Conservation (phyloP, 2,329 filamentous ascomycete genomes). For the Aspergillus cejpii region DNA sequence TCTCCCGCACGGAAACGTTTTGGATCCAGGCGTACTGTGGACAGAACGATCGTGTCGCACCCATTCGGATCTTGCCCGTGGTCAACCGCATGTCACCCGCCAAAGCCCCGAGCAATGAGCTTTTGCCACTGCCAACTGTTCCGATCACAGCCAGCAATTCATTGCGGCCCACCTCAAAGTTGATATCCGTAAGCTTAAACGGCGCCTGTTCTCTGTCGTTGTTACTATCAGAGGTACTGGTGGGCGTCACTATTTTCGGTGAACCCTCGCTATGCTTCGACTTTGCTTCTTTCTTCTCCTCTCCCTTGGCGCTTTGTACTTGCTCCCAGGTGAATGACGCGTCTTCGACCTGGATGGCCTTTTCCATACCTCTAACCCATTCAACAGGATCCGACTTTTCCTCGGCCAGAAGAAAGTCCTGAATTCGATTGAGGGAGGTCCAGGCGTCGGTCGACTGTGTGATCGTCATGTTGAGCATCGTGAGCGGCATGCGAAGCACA, state of each 20-base stretch:
- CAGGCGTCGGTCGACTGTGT: constrained; percentile 82
- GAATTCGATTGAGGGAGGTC: constrained; percentile 71
- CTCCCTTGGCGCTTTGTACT: constrained; percentile 19
- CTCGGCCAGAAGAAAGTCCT: constrained; percentile 78
- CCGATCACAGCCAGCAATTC: constrained; percentile 53
- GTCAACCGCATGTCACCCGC: constrained; percentile 74
- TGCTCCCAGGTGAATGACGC: constrained; percentile 53
- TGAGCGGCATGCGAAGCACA: constrained; percentile 75
- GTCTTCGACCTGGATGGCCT: constrained; percentile 57
- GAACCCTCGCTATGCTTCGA: neutral
- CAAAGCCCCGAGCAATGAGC: constrained; percentile 73
- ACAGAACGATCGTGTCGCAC: constrained; percentile 79
- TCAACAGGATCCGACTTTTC: constrained; percentile 66
- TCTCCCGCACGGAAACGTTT: constrained; percentile 77
- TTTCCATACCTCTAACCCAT: constrained; percentile 47
- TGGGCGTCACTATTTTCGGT: constrained; percentile 3
- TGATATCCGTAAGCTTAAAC: constrained; percentile 37
- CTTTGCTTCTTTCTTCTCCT: constrained; percentile 5
- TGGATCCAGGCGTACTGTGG: constrained; percentile 98
- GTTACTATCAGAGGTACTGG: neutral
- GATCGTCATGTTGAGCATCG: constrained; percentile 76
- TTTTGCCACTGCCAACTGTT: constrained; percentile 72
- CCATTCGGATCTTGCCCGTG: constrained; percentile 83
- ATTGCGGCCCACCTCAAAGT: constrained; percentile 25
- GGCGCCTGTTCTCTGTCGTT: constrained; percentile 22